Percentiles rank a stretch among this genome's conserved stretches.
These are phyloP conservation scores for Raphanus raphanistrum DNA, from an alignment of 345 rosid species.

Conservation along the genomic window DNA sequence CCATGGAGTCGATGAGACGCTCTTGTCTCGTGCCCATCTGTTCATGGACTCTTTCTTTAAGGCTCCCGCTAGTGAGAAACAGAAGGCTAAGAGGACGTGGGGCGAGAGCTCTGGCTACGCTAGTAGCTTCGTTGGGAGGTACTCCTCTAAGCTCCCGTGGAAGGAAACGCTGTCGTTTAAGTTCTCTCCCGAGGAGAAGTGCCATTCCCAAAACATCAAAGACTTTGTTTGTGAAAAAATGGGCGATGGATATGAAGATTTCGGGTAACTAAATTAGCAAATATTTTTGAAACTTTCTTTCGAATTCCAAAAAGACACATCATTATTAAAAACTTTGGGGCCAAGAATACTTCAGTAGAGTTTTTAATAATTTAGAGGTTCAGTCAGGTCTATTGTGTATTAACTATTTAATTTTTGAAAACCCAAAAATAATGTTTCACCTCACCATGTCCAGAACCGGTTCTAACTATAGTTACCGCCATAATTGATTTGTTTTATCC, in stretches of 20 bases:
- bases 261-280: slow-evolving; percentile 54
- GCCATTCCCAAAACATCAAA: slow-evolving; percentile 36
- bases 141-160: slow-evolving; percentile 83
- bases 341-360: background rate
- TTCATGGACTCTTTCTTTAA: slow-evolving; percentile 61
- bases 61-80: slow-evolving; percentile 52
- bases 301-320: background rate
- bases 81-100: slow-evolving; percentile 57
- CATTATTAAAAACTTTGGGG: background rate
- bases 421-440: background rate
- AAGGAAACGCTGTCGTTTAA: slow-evolving; percentile 84
- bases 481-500: background rate
- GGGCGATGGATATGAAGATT: slow-evolving; percentile 60
- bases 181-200: slow-evolving; percentile 42
- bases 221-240: slow-evolving; percentile 50
- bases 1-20: slow-evolving; percentile 65
- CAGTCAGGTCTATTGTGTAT: background rate
- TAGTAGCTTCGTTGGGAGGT: slow-evolving; percentile 85
- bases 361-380: background rate
- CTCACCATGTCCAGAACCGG: background rate
- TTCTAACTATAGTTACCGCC: background rate
- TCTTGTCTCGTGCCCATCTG: slow-evolving; percentile 49
- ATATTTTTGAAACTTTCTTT: background rate
- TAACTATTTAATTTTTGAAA: background rate
- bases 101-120: slow-evolving; percentile 81